These are phyloP conservation scores for Phytophthora citrophthora DNA, from an alignment of 352 stramenopile species.

Conservation along the genomic window DNA sequence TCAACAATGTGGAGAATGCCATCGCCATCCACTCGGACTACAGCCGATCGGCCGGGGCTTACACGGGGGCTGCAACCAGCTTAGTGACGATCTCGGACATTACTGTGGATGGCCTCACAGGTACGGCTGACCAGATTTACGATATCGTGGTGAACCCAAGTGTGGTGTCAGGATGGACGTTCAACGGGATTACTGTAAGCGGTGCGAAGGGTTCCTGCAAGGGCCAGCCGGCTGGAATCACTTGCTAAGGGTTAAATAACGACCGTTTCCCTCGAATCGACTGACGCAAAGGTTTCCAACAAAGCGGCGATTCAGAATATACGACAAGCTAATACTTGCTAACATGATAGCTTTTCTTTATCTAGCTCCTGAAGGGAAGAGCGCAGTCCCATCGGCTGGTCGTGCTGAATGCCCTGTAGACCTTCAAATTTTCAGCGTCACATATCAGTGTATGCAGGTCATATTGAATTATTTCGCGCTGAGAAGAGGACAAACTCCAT, in stretches of 20 bases:
- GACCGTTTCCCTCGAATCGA: no score
- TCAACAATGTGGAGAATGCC: constrained; percentile 24
- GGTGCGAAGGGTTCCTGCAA: constrained; percentile 17
- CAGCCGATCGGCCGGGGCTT: constrained; percentile 19
- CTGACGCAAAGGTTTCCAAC: no score
- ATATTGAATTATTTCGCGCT: no score
- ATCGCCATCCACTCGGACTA: constrained; percentile 29
- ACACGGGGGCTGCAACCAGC: constrained; percentile 16
- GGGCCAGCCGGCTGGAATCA: constrained; percentile 13
- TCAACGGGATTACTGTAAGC: constrained; percentile 20
- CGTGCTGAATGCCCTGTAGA: no score
- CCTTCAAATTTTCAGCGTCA: no score
- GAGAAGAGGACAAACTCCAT: no score
- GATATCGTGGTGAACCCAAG: constrained; percentile 32
- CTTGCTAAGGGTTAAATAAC: constrained; percentile 3
- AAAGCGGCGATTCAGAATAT: no score
- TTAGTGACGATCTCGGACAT: constrained; percentile 25
- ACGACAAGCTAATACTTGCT: no score
- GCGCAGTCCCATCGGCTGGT: background rate
- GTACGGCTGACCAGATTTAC: constrained; percentile 25
- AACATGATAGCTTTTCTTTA: no score
- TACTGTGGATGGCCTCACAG: constrained; percentile 17
- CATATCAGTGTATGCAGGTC: no score
- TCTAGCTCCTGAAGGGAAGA: background rate
- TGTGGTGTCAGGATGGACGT: constrained; percentile 25